These are phyloP conservation scores for Cladophialophora carrionii DNA, from an alignment of 2,329 filamentous ascomycete genomes.

Conservation along the genomic window DNA sequence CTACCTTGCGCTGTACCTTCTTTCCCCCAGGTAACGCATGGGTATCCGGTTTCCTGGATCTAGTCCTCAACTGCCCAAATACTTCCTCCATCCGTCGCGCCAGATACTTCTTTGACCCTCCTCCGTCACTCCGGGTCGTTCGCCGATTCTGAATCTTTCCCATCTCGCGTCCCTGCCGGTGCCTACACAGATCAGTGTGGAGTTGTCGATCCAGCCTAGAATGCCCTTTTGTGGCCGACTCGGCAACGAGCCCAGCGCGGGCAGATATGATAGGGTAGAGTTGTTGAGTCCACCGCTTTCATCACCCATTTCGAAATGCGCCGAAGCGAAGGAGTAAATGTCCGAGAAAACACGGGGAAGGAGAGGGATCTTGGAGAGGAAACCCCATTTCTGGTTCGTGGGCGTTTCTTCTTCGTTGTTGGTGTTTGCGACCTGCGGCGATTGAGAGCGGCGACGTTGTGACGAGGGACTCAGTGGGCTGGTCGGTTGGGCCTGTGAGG, in stretches of 20 bases:
- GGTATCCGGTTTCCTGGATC: background rate
- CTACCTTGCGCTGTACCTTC: background rate
- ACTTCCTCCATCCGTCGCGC: conserved; percentile 81
- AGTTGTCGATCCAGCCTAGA: conserved; percentile 79
- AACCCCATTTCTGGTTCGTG: conserved; percentile 76
- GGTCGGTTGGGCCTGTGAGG: conserved; percentile 42
- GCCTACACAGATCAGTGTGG: conserved; percentile 72
- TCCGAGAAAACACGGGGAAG: conserved; percentile 88
- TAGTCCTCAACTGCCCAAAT: conserved; percentile 57
- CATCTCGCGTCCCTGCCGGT: conserved; percentile 79
- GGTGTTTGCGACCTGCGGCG: conserved; percentile 36
- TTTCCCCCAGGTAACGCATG: background rate
- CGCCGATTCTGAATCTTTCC: conserved; percentile 80
- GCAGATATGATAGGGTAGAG: conserved; percentile 46
- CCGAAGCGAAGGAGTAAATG: conserved; percentile 79
- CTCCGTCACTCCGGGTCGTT: conserved; percentile 53
- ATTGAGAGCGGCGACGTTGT: conserved; percentile 37
- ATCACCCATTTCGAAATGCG: conserved; percentile 80
- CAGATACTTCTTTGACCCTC: conserved; percentile 69
- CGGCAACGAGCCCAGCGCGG: conserved; percentile 57
- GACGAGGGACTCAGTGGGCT: conserved; percentile 44
- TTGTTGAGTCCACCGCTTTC: conserved; percentile 56
- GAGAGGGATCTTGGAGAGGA: conserved; percentile 79
- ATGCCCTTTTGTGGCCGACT: conserved; percentile 75
- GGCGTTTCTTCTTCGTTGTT: conserved; percentile 47